phyloP scores from a whole-genome alignment of 768 basidiomycete species.

The Suillus paluster region DNA sequence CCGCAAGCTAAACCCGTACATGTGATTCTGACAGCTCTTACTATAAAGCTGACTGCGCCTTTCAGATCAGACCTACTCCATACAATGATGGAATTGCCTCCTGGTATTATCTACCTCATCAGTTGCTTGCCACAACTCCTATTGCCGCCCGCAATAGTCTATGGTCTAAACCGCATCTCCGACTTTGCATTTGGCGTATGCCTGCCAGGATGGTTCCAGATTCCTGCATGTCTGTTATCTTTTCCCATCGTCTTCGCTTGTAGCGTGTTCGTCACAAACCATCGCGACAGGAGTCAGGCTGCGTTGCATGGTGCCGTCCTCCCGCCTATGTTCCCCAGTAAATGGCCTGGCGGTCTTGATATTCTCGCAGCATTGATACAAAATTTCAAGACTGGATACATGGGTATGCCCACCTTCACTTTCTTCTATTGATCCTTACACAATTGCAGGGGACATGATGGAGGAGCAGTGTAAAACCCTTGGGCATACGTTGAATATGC shows the following conservation, averaged over 20 bases:
- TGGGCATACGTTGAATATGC: conserved; percentile 29
- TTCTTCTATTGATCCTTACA: background rate
- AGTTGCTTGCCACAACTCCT: conserved; percentile 28
- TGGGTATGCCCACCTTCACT: conserved; percentile 37
- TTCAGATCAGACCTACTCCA: background rate
- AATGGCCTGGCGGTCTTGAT: conserved; percentile 51
- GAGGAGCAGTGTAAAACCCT: conserved; percentile 16
- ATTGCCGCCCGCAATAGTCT: conserved; percentile 21
- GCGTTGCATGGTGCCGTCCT: conserved; percentile 49
- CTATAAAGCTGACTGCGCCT: background rate
- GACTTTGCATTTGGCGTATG: conserved; percentile 11
- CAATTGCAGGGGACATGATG: conserved; percentile 17
- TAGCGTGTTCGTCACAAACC: conserved; percentile 18
- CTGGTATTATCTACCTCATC: conserved; percentile 34
- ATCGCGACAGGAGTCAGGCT: conserved; percentile 42
- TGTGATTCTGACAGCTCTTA: background rate
- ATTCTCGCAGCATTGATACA: conserved; percentile 43
- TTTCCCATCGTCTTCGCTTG: conserved; percentile 26
- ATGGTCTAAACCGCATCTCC: conserved; percentile 19
- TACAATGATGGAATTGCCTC: conserved; percentile 34
- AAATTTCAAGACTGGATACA: conserved; percentile 50
- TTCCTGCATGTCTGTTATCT: conserved; percentile 23
- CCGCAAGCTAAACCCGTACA: background rate
- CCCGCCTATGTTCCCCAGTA: conserved; percentile 43
- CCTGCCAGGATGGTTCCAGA: conserved; percentile 21